These are phyloP conservation scores for Aspergillus vadensis DNA, from an alignment of 2,329 filamentous ascomycete species.

Conservation along the genomic window DNA sequence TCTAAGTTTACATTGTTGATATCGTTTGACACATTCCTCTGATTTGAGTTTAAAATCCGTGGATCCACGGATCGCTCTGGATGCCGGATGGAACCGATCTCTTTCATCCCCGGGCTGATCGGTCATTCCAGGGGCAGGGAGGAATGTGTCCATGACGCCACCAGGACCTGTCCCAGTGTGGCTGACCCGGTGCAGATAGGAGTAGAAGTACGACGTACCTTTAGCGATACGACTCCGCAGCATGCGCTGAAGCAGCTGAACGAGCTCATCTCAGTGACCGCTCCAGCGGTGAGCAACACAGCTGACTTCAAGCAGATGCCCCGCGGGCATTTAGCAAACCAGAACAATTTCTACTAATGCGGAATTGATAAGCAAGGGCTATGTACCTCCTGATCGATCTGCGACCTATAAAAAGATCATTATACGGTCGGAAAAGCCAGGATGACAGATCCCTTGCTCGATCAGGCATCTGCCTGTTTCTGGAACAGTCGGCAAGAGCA, in stretches of 20 bases:
- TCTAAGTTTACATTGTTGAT: neutral
- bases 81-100: constrained; percentile 12
- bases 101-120: neutral
- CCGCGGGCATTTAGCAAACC: neutral
- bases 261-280: neutral
- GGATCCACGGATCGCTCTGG: constrained; percentile 21
- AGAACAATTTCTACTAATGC: neutral
- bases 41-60: constrained; percentile 3
- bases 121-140: constrained; percentile 9
- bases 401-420: neutral
- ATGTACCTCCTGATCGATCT: neutral
- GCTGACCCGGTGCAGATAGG: neutral
- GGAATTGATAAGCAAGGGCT: neutral
- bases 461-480: neutral
- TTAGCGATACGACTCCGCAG: neutral
- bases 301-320: neutral
- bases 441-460: neutral
- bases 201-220: neutral
- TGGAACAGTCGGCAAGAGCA: neutral
- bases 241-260: neutral
- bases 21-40: constrained; percentile 12
- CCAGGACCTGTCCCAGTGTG: neutral
- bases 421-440: neutral
- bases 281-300: neutral
- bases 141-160: constrained; percentile 2